phyloP scores from a whole-genome alignment of 2,329 filamentous ascomycete species.

The Beauveria australis region DNA sequence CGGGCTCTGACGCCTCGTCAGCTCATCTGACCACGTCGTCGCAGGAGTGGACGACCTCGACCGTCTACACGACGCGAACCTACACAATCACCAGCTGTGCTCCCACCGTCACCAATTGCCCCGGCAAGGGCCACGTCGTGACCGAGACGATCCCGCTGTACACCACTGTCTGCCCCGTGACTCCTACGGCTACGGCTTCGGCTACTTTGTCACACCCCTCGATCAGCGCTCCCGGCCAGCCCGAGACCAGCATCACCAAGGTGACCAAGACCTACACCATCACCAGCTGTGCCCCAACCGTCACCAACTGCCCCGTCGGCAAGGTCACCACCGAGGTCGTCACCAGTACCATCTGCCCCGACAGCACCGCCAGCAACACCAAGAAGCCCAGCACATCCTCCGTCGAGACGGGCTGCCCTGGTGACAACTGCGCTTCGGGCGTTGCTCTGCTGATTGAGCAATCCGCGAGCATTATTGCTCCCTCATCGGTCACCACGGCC shows the following conservation, averaged over 20 bases:
- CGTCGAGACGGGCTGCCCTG: not conserved
- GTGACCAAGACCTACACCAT: conserved; percentile 21
- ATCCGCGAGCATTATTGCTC: not conserved
- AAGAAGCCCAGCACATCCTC: not conserved
- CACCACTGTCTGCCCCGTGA: conserved; percentile 4
- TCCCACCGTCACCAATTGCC: conserved; percentile 23
- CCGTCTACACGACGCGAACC: conserved; percentile 21
- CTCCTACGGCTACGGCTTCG: not conserved
- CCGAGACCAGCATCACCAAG: conserved; percentile 7
- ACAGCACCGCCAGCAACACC: not conserved
- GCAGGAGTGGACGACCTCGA: conserved; percentile 18
- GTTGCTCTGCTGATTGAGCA: not conserved
- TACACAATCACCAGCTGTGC: conserved; percentile 26
- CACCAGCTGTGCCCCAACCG: conserved; percentile 22
- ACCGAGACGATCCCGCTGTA: conserved; percentile 8
- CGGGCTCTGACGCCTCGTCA: not conserved
- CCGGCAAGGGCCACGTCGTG: conserved; percentile 10
- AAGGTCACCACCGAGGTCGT: conserved; percentile 19
- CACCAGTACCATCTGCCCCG: not conserved
- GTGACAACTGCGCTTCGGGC: not conserved
- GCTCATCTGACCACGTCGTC: not conserved
- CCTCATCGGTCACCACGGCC: not conserved
- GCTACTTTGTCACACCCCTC: not conserved
- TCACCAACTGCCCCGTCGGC: conserved; percentile 24
- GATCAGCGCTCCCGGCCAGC: conserved; percentile 13